Conservation (phyloP, 225 moss, liverwort and hornwort species). For the Pleurozium schreberi region DNA sequence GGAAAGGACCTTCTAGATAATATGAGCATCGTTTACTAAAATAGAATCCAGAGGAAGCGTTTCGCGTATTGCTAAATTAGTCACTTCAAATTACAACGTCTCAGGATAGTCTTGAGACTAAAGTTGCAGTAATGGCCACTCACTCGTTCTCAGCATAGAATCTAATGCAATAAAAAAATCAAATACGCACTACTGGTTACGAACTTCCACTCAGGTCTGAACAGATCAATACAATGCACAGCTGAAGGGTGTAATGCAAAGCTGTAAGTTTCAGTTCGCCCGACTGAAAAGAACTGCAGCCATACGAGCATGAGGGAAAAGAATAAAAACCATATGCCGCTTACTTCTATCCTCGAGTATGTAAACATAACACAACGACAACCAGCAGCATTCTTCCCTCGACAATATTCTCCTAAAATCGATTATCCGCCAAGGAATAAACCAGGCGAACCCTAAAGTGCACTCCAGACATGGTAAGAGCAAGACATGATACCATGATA, state of each 20-base stretch:
- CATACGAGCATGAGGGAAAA: not conserved
- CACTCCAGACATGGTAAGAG: not conserved
- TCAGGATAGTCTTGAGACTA: not conserved
- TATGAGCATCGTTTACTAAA: not conserved
- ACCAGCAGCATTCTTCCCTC: not conserved
- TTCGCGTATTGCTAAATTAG: not conserved
- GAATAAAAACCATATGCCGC: not conserved
- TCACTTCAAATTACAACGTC: not conserved
- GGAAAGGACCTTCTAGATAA: not conserved
- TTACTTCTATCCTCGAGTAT: not conserved
- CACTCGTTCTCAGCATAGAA: not conserved
- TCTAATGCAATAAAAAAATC: not conserved
- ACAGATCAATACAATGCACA: not conserved
- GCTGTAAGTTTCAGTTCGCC: not conserved
- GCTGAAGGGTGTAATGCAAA: not conserved
- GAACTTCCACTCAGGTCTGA: not conserved
- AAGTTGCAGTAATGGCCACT: not conserved
- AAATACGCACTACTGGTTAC: not conserved
- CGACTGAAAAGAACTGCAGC: not conserved
- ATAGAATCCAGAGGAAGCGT: not conserved
- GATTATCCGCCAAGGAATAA: not conserved
- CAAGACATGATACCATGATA: constrained; percentile 25
- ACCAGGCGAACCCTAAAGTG: constrained; percentile 4
- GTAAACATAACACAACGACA: not conserved
- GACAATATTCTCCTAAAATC: not conserved